Evolutionary conservation across 2,329 filamentous ascomycete genomes (phyloP).

Genomic region (Fonsecaea nubica): DNA sequence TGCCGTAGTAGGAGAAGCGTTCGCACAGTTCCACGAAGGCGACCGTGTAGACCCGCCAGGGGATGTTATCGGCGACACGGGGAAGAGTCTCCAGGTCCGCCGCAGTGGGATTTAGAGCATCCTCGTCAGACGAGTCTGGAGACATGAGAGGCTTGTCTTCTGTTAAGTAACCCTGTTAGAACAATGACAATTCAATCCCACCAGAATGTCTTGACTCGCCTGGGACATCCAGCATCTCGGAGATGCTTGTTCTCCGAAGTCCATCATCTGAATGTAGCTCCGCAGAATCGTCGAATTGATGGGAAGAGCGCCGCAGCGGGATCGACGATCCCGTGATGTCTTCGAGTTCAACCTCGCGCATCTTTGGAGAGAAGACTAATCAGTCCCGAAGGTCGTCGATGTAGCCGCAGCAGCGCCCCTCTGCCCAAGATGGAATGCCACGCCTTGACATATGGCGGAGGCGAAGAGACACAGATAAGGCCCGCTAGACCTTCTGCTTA

Average conservation of each 20-base stretch:
- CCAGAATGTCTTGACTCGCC: neutral
- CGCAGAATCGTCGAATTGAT: neutral
- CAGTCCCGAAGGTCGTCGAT: neutral
- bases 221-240: conserved; percentile 5
- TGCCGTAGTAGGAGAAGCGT: conserved; percentile 79
- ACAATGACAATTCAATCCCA: neutral
- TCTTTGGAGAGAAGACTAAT: neutral
- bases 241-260: neutral
- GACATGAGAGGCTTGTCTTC: conserved; percentile 16
- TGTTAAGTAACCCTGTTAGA: neutral
- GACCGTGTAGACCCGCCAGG: conserved; percentile 71
- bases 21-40: conserved; percentile 77
- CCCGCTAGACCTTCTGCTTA: neutral
- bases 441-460: neutral
- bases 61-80: conserved; percentile 61
- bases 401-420: neutral
- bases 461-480: neutral
- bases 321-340: neutral
- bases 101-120: conserved; percentile 42
- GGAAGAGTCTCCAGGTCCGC: conserved; percentile 47
- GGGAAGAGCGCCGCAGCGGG: neutral
- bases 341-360: neutral
- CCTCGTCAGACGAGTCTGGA: conserved; percentile 8
- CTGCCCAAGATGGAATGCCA: neutral
- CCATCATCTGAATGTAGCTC: neutral